These are phyloP conservation scores for Solanum tarijense DNA, from an alignment of 257 asterid species.

Conservation along the genomic window DNA sequence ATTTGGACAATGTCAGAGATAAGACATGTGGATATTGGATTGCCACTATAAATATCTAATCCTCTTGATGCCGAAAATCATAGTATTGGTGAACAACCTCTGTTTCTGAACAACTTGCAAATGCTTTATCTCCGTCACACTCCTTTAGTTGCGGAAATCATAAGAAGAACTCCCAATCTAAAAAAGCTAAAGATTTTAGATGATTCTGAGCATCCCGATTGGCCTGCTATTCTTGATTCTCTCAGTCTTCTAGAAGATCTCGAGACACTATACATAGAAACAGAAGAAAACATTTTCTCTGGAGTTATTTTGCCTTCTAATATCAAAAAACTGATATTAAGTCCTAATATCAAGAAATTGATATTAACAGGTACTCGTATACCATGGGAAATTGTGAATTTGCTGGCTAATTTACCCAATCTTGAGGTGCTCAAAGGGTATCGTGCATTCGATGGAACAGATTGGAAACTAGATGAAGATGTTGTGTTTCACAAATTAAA, in stretches of 20 bases:
- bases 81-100: too few species aligned
- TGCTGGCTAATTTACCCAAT: not conserved
- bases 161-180: not conserved
- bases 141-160: not conserved
- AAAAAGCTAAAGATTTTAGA: not conserved
- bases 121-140: fast-evolving
- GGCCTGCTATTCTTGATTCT: not conserved
- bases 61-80: not conserved
- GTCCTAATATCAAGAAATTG: not conserved
- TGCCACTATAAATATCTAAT: not conserved
- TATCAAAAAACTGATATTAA: not conserved
- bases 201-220: not conserved
- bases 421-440: not conserved
- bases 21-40: not conserved
- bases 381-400: not conserved
- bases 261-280: not conserved
- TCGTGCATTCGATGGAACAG: not conserved
- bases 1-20: not conserved
- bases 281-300: too few species aligned
- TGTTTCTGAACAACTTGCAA: not conserved
- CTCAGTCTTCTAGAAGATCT: not conserved
- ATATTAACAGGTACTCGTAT: not conserved
- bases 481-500: not conserved
- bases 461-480: not conserved
- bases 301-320: too few species aligned